These are phyloP conservation scores for Coemansia sp. DNA, from an alignment of 192 early-diverging fungal species.

Conservation along the genomic window DNA sequence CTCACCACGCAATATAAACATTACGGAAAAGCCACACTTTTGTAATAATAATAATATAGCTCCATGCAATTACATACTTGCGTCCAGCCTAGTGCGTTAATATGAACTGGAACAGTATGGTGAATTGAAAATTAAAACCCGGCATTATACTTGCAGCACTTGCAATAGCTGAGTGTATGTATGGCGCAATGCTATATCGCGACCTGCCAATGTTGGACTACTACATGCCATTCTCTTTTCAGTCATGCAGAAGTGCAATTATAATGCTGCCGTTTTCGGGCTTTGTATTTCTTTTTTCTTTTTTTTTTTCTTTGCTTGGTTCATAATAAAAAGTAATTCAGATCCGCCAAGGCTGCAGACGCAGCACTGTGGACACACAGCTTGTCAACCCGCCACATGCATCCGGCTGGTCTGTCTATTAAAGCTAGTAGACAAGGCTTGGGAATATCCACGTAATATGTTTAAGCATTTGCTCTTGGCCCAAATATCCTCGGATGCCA, in stretches of 20 bases:
- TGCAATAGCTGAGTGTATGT: background rate
- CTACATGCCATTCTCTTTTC: background rate
- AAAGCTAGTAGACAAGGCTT: no score
- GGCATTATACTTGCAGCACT: conserved; percentile 1
- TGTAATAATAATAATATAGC: background rate
- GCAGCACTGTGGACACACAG: no score
- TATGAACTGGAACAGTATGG: background rate
- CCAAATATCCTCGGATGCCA: background rate
- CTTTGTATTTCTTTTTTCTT: no score
- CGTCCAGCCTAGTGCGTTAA: background rate
- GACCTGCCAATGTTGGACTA: background rate
- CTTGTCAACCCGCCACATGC: no score
- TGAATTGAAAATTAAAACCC: background rate
- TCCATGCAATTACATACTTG: no score
- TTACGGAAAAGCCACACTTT: background rate
- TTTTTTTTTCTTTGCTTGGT: no score
- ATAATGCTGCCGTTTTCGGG: background rate
- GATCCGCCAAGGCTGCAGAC: no score
- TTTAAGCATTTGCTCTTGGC: background rate
- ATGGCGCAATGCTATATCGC: background rate
- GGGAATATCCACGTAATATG: no score
- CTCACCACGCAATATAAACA: background rate
- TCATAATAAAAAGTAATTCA: no score
- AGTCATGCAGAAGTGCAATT: background rate
- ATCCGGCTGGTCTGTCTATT: no score